A percentile compares a stretch with the other conserved stretches of the same genome.
phyloP scores from a whole-genome alignment of 805 yeast genomes.

The Ogataea methylovora region DNA sequence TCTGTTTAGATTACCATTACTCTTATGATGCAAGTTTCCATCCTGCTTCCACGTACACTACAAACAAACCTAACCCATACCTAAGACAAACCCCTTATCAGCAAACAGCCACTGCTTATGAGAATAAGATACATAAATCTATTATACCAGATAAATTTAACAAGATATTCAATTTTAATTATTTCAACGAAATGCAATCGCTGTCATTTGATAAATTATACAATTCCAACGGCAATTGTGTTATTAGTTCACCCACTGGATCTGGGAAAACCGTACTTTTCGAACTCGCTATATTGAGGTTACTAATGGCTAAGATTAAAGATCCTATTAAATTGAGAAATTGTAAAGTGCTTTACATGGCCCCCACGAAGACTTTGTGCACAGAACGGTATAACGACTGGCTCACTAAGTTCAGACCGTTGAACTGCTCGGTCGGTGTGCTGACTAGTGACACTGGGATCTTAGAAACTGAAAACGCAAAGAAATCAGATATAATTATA shows the following conservation, averaged over 20 bases:
- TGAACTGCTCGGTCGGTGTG: conserved; percentile 37
- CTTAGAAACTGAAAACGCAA: conserved; percentile 36
- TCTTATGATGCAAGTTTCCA: no score
- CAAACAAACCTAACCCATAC: background rate
- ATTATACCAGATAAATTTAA: conserved; percentile 31
- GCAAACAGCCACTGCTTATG: background rate
- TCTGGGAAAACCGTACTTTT: conserved; percentile 52
- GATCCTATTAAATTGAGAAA: conserved; percentile 11
- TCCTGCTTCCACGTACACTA: no score
- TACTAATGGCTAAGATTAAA: conserved; percentile 19
- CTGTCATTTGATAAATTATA: conserved; percentile 32
- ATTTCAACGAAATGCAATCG: conserved; percentile 46
- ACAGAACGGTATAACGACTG: conserved; percentile 41
- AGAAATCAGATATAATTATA: conserved; percentile 43
- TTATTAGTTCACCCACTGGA: conserved; percentile 50
- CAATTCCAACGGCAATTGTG: conserved; percentile 29
- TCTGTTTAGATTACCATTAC: no score
- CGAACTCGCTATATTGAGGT: conserved; percentile 41
- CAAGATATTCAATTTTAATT: conserved; percentile 24
- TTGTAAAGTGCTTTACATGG: conserved; percentile 39
- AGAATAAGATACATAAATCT: conserved; percentile 4
- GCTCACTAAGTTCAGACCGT: conserved; percentile 29
- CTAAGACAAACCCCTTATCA: background rate
- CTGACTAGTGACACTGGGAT: conserved; percentile 48
- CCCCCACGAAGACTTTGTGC: conserved; percentile 56